phyloP scores from a whole-genome alignment of 148 eudicot species.

The Rhododendron simsii region DNA sequence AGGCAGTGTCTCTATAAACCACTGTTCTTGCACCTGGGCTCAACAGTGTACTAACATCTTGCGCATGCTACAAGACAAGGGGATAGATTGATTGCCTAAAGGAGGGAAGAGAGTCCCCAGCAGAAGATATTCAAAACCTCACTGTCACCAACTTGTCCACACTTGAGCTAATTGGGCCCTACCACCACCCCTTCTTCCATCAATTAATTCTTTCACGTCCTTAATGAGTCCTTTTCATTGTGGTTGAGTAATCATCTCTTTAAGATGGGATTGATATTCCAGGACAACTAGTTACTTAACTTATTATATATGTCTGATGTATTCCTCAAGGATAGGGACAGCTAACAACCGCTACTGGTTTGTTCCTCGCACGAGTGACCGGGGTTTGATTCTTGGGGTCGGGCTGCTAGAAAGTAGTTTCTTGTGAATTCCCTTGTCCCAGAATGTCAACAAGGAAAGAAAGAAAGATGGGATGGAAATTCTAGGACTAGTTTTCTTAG shows the following conservation, averaged over 20 bases:
- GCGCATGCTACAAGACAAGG: conserved; percentile 5
- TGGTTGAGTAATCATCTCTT: background rate
- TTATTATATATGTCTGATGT: background rate
- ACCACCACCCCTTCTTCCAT: background rate
- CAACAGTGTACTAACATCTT: background rate
- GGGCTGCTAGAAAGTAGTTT: background rate
- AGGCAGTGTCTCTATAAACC: background rate
- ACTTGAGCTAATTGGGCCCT: background rate
- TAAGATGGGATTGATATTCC: background rate
- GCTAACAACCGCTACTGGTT: background rate
- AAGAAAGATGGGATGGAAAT: background rate
- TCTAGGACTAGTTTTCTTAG: background rate
- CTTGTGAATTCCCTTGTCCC: background rate
- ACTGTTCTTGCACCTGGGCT: background rate
- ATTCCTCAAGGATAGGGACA: background rate
- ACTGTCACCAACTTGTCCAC: conserved; percentile 8
- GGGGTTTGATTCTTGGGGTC: background rate
- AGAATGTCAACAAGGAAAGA: background rate
- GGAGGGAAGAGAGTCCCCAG: background rate
- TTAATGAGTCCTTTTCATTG: background rate
- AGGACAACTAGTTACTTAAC: background rate
- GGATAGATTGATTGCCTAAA: background rate
- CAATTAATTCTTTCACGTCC: background rate
- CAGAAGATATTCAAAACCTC: background rate
- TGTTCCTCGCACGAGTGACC: background rate